These are phyloP conservation scores for Aspergillus saccharolyticus DNA, from an alignment of 495 filamentous ascomycete genomes.

Conservation along the genomic window DNA sequence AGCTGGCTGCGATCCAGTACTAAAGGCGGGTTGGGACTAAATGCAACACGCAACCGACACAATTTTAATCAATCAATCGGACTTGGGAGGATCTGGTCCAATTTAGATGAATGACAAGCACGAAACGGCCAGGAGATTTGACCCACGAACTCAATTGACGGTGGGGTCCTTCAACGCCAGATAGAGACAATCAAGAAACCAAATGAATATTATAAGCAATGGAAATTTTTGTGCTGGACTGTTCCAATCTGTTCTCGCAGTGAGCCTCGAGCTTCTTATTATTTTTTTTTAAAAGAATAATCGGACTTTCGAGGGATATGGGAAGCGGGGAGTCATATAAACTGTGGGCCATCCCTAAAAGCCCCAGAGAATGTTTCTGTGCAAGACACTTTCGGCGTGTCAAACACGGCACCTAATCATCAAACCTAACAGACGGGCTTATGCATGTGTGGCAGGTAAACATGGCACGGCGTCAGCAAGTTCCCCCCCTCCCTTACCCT, in stretches of 20 bases:
- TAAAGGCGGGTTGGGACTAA: not conserved
- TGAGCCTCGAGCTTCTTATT: not conserved
- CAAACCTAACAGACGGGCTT: slow-evolving; percentile 36
- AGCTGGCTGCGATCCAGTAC: not conserved
- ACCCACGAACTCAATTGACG: slow-evolving; percentile 11
- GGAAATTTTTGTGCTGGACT: not conserved
- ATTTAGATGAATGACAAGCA: not conserved
- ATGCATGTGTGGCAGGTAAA: slow-evolving; percentile 38
- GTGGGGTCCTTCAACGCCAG: not conserved
- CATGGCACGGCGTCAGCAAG: slow-evolving; percentile 37
- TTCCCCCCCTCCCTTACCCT: slow-evolving; percentile 32
- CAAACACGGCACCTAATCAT: slow-evolving; percentile 40
- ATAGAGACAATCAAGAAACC: not conserved
- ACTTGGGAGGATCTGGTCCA: not conserved
- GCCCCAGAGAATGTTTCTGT: slow-evolving; percentile 22
- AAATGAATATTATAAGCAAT: slow-evolving; percentile 16
- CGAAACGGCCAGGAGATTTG: not conserved
- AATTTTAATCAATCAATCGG: not conserved
- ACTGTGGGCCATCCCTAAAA: slow-evolving; percentile 35
- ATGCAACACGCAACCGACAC: not conserved
- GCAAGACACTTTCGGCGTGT: slow-evolving; percentile 26
- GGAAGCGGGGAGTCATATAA: slow-evolving; percentile 43
- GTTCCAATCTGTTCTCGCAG: not conserved
- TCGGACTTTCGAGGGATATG: slow-evolving; percentile 27
- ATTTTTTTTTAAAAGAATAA: slow-evolving; percentile 13